Evolutionary conservation across 805 yeast species (phyloP), one percentile per base, ranked within the genome.

Genomic region (Zygosaccharomyces rouxii): DNA sequence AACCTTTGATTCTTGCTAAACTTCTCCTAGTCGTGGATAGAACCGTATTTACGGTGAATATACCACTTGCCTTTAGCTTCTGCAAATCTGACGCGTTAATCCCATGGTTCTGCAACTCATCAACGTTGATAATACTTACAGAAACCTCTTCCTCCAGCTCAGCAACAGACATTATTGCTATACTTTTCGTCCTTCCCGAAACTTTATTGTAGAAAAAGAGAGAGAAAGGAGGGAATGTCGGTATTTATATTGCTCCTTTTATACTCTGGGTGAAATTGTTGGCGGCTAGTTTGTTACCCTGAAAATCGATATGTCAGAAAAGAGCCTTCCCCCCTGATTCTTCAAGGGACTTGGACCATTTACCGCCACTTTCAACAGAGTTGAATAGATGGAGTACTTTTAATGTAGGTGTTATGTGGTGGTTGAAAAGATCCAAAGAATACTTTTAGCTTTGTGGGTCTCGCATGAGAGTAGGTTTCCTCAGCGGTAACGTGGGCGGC

Each of bases 71-170:
- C 60, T 80, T 82, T 53, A 85, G 69, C 62, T 84, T 85, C 47
- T 77, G 77, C 52, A 86, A 78, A 64, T 86, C 94, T n/a, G 84
- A 76, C 3, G 78, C 77, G 53, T 85, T 80, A 49, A 86, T 82
- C 0, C 92, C 92, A 51, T 80, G 79, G 21, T 79, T 78, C 62
- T 84, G 83, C 45, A 78, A 62, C 51, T 76, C 80, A 49, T 78
- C 81, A 1, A 77, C 70, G 10, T 67, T 56, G 13, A 76, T 54
- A 22, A 74, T 62, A 22, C 52, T 47, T 10, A 53, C 46, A 19
- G 51, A 46, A 7, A 59, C 39, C 16, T 55, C 60, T 7, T 52
- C 47, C 37, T 52, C 55, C 9, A 50, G 45, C 28, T 52, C 57
- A 7, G 55, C 49, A 18, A 46, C 40, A 26, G 62, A 55, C 53